These are phyloP conservation scores for Suillus sp. DNA, from an alignment of 768 basidiomycete genomes.

Conservation along the genomic window DNA sequence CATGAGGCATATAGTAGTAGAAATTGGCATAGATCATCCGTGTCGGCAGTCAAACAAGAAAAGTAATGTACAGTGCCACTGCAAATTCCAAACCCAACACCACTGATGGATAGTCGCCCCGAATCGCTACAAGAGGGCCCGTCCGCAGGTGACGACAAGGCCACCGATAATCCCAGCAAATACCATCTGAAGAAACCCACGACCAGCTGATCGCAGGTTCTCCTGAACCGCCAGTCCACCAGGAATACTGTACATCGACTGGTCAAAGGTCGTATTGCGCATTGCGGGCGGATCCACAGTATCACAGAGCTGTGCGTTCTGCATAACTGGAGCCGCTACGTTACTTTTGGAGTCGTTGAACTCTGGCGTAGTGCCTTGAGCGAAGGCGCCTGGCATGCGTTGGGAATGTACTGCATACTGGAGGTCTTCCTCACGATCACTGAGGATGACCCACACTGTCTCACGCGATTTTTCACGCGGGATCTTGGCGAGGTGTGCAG, in stretches of 20 bases:
- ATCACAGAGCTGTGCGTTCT: background rate
- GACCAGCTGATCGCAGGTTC: background rate
- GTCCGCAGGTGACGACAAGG: slow-evolving; percentile 31
- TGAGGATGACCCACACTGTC: slow-evolving; percentile 36
- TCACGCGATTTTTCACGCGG: slow-evolving; percentile 20
- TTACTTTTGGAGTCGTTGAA: slow-evolving; percentile 22
- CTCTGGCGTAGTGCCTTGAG: too few relatives aligned
- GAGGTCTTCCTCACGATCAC: slow-evolving; percentile 35
- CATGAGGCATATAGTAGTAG: slow-evolving; percentile 17
- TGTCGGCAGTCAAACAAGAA: background rate
- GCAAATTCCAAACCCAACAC: slow-evolving; percentile 2
- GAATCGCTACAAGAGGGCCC: slow-evolving; percentile 37
- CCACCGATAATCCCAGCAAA: slow-evolving; percentile 36
- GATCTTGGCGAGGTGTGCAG: slow-evolving; percentile 26
- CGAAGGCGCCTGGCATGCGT: slow-evolving; percentile 35
- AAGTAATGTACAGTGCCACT: slow-evolving; percentile 2
- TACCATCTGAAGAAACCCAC: slow-evolving; percentile 34
- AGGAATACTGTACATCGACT: slow-evolving; percentile 14
- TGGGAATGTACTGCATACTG: slow-evolving; percentile 36
- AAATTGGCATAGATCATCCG: slow-evolving; percentile 13
- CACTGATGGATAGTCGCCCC: slow-evolving; percentile 6
- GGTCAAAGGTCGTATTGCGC: slow-evolving; percentile 6
- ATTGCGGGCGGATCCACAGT: background rate
- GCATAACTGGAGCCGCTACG: background rate
- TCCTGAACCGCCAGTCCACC: background rate